Evolutionary conservation across 495 filamentous ascomycete species (phyloP), one percentile per base, ranked within the genome.

Genomic region (Hypoxylon crocopeplum): DNA sequence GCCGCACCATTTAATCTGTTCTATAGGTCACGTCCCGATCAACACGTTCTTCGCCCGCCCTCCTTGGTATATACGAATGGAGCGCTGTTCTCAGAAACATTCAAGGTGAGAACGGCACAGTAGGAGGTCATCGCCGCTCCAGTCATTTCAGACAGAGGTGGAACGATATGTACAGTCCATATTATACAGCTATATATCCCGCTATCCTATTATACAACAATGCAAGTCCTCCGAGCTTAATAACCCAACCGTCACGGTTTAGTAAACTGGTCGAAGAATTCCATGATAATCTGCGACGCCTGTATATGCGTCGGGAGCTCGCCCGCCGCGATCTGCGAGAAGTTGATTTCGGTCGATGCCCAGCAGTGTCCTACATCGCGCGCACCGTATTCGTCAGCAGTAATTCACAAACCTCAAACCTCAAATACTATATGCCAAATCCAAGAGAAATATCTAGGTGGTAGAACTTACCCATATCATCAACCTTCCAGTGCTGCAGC

Each of bases 401-500:
- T 17, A 15, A 12, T 1, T 15, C 15, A 36, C 7, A 32, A 7
- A 19, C 0, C 13, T n/a, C n/a, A n/a, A n/a, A n/a, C n/a, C n/a
- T n/a, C n/a, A n/a, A n/a, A n/a, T n/a, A n/a, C n/a, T n/a, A n/a
- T n/a, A n/a, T n/a, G n/a, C n/a, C n/a, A n/a, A n/a, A n/a, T n/a
- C n/a, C n/a, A n/a, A 41, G 13, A 10, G 36, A 38, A n/a, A n/a
- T n/a, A 30, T 5, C 7, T 11, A 0, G 24, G 15, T 12, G 7
- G 22, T 8, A 21, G n/a, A 53, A 53, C 67, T 53, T 40, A 64
- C 67, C 64, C 69, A 69, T 77, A 22, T 74, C 68, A 46, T 75
- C 72, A 25, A 79, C 67, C 27, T 77, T 78, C 64, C 77, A 80
- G 41, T 80, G 76, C 53, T 82, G 76, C 42, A 79, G 57, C 52